Conservation (phyloP, 108 stramenopile species). For the Stephanodiscus triporus region DNA sequence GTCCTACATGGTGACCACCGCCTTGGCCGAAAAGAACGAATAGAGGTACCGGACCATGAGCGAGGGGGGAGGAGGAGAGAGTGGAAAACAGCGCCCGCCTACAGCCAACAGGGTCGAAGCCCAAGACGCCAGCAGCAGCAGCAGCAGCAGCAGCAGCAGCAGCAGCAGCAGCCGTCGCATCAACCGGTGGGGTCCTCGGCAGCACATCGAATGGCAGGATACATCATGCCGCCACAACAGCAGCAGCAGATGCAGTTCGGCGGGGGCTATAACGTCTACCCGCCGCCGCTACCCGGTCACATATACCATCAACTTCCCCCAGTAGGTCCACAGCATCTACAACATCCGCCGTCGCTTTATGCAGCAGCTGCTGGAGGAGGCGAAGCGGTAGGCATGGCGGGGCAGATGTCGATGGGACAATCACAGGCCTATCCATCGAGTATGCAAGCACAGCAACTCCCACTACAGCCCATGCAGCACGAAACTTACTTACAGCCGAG, state of each 20-base stretch:
- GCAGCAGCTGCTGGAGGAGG: slow-evolving; percentile 1
- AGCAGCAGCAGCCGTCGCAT: slow-evolving; percentile 9
- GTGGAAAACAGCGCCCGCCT: slow-evolving; percentile 11
- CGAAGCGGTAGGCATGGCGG: slow-evolving; percentile 29
- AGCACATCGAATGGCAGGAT: slow-evolving; percentile 33
- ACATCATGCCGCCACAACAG: slow-evolving; percentile 32
- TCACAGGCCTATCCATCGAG: slow-evolving; percentile 13
- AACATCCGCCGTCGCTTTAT: slow-evolving; percentile 24
- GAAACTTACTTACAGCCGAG: slow-evolving; percentile 26
- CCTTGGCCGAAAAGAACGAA: background rate
- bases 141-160: slow-evolving; percentile 4
- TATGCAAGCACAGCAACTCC: slow-evolving; percentile 7
- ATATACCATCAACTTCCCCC: slow-evolving; percentile 12
- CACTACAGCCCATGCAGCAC: slow-evolving; percentile 16
- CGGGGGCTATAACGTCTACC: slow-evolving; percentile 20
- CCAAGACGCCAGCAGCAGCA: slow-evolving; percentile 28
- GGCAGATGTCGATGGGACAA: slow-evolving; percentile 8
- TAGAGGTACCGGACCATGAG: slow-evolving; percentile 4
- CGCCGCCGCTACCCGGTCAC: slow-evolving; percentile 7
- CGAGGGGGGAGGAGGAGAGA: slow-evolving; percentile 3
- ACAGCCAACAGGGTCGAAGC: slow-evolving; percentile 22
- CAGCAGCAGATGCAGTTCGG: slow-evolving; percentile 36
- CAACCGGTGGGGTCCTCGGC: slow-evolving; percentile 9
- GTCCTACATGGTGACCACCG: background rate
- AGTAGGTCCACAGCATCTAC: slow-evolving; percentile 20